Base-by-base conservation (phyloP, 305 asterid genomes). In the Ajuga reptans region DNA sequence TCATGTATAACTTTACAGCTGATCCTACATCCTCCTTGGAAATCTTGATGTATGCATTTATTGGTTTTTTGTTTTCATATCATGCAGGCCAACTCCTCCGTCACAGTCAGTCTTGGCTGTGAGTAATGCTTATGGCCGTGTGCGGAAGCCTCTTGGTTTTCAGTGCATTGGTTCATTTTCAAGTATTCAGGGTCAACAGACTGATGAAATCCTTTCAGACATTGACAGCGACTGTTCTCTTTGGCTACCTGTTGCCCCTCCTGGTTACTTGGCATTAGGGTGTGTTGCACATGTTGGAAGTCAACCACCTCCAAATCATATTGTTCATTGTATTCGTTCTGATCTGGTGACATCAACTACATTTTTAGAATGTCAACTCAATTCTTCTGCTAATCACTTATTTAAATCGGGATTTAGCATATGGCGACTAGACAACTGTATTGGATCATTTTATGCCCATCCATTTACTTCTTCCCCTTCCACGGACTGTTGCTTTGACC, bases 161-260 rank as follows among this genome's bases (percentile, higher is more conserved):
- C 79, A 83, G 88, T 84, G 87, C 63, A 79, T 94, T 68, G 91
- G 96, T 51, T 63, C 74, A 10, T 87, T 91, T 80, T 86, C 95
- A 46, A 77, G 83, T 68, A 73, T 82, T 79, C 87, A 72, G 80
- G 84, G 83, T 70, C 80, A 75, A 69, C 84, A 80, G 75, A 74
- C 72, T 58, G 80, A 69, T 51, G 85, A 84, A 57, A 79, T 53
- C 46, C 72, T 46, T 69, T 58, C 84, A 55, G 39, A 69, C 57
- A 68, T 17, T 58, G 93, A 78, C 45, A 64, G 70, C 64, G 96
- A 84, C 68, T 94, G 99, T 81, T 89, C 96, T 69, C 89, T 94
- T 68, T 94, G 99, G 99, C 81, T 84, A 64, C 97, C 99, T 37
- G 68, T 94, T 77, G 91, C 99, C 41, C 97, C 99, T 75, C 90